Evolutionary conservation across 2,329 filamentous ascomycete genomes (phyloP).

Genomic region (Trichoderma koningii): DNA sequence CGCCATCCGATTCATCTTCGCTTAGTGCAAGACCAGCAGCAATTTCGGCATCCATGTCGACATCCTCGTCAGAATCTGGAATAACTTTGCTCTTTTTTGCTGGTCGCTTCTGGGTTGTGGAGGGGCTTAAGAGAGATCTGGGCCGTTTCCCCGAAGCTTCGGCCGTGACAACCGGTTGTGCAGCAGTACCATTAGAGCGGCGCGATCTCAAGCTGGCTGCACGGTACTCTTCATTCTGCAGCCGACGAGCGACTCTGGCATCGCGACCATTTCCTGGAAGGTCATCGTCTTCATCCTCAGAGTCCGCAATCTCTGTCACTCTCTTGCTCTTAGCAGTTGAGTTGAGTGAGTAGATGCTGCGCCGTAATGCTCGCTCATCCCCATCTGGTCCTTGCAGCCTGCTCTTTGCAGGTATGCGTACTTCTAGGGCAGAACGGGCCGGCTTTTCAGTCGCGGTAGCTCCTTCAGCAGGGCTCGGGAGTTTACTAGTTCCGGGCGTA

Average conservation of each 20-base stretch:
- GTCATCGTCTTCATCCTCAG: conserved; percentile 41
- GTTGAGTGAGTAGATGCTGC: conserved; percentile 53
- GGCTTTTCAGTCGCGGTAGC: conserved; percentile 22
- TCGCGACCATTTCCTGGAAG: conserved; percentile 35
- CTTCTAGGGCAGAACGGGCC: conserved; percentile 34
- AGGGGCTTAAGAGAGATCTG: conserved; percentile 33
- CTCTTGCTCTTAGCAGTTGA: conserved; percentile 48
- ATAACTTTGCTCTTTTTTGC: conserved; percentile 38
- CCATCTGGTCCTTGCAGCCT: conserved; percentile 28
- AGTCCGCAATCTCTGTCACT: conserved; percentile 44
- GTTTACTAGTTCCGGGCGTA: conserved; percentile 43
- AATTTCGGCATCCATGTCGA: conserved; percentile 40
- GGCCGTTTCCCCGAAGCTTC: conserved; percentile 33
- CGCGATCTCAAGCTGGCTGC: conserved; percentile 8
- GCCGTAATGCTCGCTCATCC: conserved; percentile 38
- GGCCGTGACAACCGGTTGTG: conserved; percentile 17
- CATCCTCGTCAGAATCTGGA: conserved; percentile 38
- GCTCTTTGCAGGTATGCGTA: conserved; percentile 35
- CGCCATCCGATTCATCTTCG: conserved; percentile 27
- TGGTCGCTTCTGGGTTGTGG: conserved; percentile 30
- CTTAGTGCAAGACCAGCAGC: conserved; percentile 34
- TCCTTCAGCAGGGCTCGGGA: conserved; percentile 40
- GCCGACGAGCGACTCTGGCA: conserved; percentile 39
- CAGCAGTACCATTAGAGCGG: conserved; percentile 13
- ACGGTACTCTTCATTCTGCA: conserved; percentile 41